Base-by-base conservation (phyloP, 2,329 filamentous ascomycete species). In the Colletotrichum euphorbiae region DNA sequence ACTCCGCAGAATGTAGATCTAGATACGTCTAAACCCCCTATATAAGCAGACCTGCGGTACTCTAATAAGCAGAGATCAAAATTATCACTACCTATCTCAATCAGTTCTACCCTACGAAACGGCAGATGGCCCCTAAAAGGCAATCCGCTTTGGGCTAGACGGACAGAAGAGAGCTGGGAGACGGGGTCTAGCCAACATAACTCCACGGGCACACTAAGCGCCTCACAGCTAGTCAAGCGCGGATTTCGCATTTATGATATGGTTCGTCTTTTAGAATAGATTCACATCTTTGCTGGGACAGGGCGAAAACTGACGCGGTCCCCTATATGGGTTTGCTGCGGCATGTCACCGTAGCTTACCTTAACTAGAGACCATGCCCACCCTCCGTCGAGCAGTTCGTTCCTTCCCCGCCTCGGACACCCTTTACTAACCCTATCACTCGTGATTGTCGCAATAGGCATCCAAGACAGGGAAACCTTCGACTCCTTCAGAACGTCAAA, bases 331-430 rank as follows among this genome's bases (percentile, higher is more conserved):
- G 24, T 13, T 4, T 52, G 36, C 9, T 38, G 36, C 36, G 6
- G 57, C 45, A 43, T 54, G 43, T 61, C 51, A 62, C 28, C 31
- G n/a, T 24, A 21, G 43, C 43, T 67, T 24, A 21, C 36, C 43
- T 67, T 63, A 63, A 67, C 59, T 63, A 62, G 48, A 9, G 36
- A 21, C 33, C 45, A 28, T 45, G 24, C 24, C 63, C 36, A 15
- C 24, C 40, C 9, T 40, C 12, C 43, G 11, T 8, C 33, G 36
- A 40, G 33, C 24, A 31, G 13, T 21, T 19, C 31, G n/a, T 28
- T 21, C 24, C 19, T 43, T 15, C 21, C 24, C 12, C 54, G 12
- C 36, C 36, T 11, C 3, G 24, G 6, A 51, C 43, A 51, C 21
- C 28, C 9, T 36, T 6, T 12, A 12, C 28, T 12, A 3, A 15